Evolutionary conservation across 768 basidiomycete species (phyloP).

Genomic region (Boletellus sp.): DNA sequence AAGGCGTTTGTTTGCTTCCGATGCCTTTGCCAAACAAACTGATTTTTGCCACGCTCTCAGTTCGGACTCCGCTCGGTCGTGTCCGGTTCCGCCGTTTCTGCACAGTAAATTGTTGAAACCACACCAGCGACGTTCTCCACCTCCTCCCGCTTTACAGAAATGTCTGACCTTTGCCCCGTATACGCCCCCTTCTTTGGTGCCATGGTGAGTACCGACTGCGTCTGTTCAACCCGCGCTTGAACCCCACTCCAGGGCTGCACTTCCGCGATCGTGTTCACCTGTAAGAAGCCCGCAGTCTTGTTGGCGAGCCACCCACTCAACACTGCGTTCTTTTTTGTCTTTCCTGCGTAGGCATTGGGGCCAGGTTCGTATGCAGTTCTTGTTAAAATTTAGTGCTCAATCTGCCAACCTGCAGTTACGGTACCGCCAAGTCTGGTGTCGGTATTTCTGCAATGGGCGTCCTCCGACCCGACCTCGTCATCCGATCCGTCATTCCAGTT

Average conservation of each 20-base stretch:
- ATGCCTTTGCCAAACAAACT: constrained; percentile 28
- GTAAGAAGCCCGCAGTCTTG: constrained; percentile 45
- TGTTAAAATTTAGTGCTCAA: background rate
- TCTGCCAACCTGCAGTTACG: constrained; percentile 62
- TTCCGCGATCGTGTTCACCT: constrained; percentile 95
- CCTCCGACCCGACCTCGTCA: constrained; percentile 93
- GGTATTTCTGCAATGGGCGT: constrained; percentile 98
- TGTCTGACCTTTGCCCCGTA: constrained; percentile 86
- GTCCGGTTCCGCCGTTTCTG: constrained; percentile 11
- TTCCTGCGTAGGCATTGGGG: constrained; percentile 66
- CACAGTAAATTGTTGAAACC: constrained; percentile 8
- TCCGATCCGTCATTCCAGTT: constrained; percentile 96
- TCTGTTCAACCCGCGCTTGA: constrained; percentile 8
- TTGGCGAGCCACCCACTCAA: background rate
- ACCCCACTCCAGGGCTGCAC: constrained; percentile 74
- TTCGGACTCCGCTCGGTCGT: constrained; percentile 25
- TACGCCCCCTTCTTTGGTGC: constrained; percentile 99
- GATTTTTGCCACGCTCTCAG: constrained; percentile 5
- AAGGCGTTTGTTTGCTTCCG: constrained; percentile 30
- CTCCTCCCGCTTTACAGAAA: constrained; percentile 23
- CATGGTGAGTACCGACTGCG: constrained; percentile 58
- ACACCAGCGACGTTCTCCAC: constrained; percentile 2
- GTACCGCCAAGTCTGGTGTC: constrained; percentile 98
- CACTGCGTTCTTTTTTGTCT: background rate
- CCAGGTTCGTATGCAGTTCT: constrained; percentile 52